Conservation (phyloP, 1,139 yeast species). For the Pichia sp. region DNA sequence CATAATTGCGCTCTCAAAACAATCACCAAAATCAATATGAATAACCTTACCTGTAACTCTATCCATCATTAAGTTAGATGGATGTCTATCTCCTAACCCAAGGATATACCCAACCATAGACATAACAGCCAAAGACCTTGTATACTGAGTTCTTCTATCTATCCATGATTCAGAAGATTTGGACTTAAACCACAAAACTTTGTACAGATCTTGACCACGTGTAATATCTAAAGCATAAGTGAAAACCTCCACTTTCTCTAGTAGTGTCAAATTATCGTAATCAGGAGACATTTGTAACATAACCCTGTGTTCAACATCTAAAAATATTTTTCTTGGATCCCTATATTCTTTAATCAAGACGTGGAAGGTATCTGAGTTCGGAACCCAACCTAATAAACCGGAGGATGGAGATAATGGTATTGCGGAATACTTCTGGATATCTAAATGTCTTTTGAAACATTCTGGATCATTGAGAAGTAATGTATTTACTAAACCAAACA, state of each 20-base stretch:
- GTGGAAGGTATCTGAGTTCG: conserved; percentile 95
- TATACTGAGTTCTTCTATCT: conserved; percentile 92
- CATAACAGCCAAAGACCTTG: conserved; percentile 95
- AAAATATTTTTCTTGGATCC: conserved; percentile 79
- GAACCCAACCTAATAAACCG: conserved; percentile 97
- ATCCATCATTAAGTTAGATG: conserved; percentile 93
- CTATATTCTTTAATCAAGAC: conserved; percentile 86
- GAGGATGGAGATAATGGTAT: conserved; percentile 95
- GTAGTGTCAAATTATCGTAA: conserved; percentile 77
- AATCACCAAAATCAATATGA: conserved; percentile 98
- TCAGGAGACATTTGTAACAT: conserved; percentile 99
- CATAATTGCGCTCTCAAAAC: conserved; percentile 95
- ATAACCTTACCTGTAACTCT: conserved; percentile 90
- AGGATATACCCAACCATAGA: conserved; percentile 96
- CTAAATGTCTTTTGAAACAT: conserved; percentile 91
- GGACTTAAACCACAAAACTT: conserved; percentile 93
- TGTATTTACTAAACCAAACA: conserved; percentile 92
- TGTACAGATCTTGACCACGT: conserved; percentile 90
- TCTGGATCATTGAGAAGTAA: conserved; percentile 85
- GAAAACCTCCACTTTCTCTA: conserved; percentile 94
- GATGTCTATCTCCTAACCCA: conserved; percentile 97
- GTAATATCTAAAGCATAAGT: conserved; percentile 94
- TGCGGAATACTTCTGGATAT: conserved; percentile 85
- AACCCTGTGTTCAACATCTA: conserved; percentile 89
- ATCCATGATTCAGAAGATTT: conserved; percentile 97